These are phyloP conservation scores for Neurospora sp. DNA, from an alignment of 495 filamentous ascomycete species.

Conservation along the genomic window DNA sequence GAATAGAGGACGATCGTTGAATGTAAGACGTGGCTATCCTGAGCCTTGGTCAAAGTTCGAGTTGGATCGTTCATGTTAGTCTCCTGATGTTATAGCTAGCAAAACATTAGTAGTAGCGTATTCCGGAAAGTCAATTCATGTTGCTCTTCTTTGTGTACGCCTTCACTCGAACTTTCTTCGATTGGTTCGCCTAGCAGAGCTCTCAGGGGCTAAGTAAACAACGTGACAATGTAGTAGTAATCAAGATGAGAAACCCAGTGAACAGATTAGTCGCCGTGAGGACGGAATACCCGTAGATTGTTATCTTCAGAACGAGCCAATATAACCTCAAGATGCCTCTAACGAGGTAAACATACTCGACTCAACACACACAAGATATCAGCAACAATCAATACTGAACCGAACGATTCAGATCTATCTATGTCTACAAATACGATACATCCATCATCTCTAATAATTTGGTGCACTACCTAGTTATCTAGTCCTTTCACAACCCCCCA, in stretches of 20 bases:
- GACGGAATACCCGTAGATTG: too few relatives aligned
- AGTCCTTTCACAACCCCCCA: constrained; percentile 4
- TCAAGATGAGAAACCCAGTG: too few relatives aligned
- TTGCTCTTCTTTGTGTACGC: neutral
- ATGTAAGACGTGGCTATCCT: neutral
- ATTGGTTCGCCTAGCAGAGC: neutral
- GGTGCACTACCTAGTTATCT: neutral
- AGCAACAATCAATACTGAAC: too few relatives aligned
- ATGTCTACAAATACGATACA: neutral
- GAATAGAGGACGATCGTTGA: neutral
- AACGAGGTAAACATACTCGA: too few relatives aligned
- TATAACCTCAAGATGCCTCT: too few relatives aligned
- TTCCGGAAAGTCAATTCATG: neutral
- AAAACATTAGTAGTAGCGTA: neutral
- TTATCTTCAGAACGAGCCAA: too few relatives aligned
- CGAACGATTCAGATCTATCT: too few relatives aligned
- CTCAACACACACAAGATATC: too few relatives aligned
- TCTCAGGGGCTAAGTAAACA: neutral
- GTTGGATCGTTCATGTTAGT: neutral
- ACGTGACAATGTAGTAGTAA: too few relatives aligned
- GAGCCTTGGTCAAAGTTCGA: neutral
- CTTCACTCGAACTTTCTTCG: neutral
- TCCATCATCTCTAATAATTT: neutral
- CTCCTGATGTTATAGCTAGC: neutral
- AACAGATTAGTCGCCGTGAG: too few relatives aligned